phyloP scores from a whole-genome alignment of 371 early-diverging fungal species.

The Syncephalis plumigaleata region DNA sequence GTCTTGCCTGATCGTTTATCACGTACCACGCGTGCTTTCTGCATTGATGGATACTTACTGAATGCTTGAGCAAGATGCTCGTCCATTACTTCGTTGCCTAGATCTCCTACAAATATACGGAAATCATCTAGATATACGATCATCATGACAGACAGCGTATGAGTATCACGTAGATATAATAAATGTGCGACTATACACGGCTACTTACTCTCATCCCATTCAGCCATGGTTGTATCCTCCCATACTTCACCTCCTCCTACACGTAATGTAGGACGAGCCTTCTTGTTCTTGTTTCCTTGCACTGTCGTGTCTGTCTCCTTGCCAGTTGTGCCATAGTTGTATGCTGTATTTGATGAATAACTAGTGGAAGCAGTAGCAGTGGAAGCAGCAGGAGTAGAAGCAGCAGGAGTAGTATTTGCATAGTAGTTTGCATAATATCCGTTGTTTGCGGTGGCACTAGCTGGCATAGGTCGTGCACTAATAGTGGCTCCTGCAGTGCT shows the following conservation, averaged over 20 bases:
- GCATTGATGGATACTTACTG: slow-evolving; percentile 56
- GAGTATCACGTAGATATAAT: too few species aligned
- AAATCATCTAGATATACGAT: slow-evolving; percentile 43
- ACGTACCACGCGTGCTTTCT: slow-evolving; percentile 57
- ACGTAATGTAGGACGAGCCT: slow-evolving; percentile 43
- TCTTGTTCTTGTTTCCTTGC: slow-evolving; percentile 10
- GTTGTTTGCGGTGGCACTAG: too few species aligned
- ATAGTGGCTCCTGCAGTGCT: too few species aligned
- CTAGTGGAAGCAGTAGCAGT: too few species aligned
- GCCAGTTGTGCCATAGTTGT: too few species aligned
- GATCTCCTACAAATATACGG: slow-evolving; percentile 72
- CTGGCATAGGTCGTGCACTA: too few species aligned
- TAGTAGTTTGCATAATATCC: too few species aligned
- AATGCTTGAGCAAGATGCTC: slow-evolving; percentile 60
- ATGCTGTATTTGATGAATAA: too few species aligned
- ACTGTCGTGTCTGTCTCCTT: neutral
- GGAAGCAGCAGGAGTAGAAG: too few species aligned
- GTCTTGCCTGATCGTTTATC: slow-evolving; percentile 63
- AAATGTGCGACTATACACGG: neutral
- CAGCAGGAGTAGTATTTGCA: too few species aligned
- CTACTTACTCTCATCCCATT: slow-evolving; percentile 68
- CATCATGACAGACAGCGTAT: too few species aligned
- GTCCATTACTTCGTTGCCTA: slow-evolving; percentile 78
- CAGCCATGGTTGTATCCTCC: slow-evolving; percentile 78
- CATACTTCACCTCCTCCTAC: slow-evolving; percentile 87